These are phyloP conservation scores for Castanea mollissima DNA, from an alignment of 306 rosid genomes.

Conservation along the genomic window DNA sequence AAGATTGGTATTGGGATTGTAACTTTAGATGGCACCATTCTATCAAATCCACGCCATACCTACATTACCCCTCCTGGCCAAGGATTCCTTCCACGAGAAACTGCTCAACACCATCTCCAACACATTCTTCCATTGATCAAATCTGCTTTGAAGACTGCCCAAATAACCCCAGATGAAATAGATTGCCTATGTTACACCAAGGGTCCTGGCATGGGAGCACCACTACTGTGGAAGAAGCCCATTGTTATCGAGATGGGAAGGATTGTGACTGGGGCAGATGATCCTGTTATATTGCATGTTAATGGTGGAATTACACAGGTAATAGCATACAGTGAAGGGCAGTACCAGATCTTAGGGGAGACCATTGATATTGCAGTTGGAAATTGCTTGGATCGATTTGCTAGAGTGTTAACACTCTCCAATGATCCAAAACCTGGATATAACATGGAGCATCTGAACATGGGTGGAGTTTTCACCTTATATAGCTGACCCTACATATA, in stretches of 20 bases:
- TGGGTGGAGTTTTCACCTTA: background rate
- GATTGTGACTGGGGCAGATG: constrained; percentile 84
- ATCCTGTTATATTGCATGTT: constrained; percentile 85
- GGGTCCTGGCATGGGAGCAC: constrained; percentile 98
- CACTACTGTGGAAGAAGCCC: constrained; percentile 87
- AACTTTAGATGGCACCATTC: constrained; percentile 70
- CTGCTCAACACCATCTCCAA: constrained; percentile 86
- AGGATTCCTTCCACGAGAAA: constrained; percentile 90
- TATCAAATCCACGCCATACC: constrained; percentile 87
- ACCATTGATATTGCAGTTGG: constrained; percentile 90
- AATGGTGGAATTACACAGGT: constrained; percentile 95
- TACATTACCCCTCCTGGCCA: constrained; percentile 92
- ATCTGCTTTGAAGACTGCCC: constrained; percentile 66
- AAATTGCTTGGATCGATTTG: constrained; percentile 91
- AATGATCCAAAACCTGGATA: constrained; percentile 89
- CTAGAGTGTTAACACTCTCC: constrained; percentile 75
- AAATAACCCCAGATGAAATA: constrained; percentile 54
- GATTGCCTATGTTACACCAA: constrained; percentile 88
- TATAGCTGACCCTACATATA: too few species aligned
- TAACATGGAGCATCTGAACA: constrained; percentile 56
- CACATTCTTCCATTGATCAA: constrained; percentile 66
- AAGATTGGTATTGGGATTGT: constrained; percentile 84
- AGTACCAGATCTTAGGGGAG: constrained; percentile 82
- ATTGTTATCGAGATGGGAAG: constrained; percentile 93
- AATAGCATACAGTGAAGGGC: constrained; percentile 89